phyloP scores from a whole-genome alignment of 2,329 filamentous ascomycete species.

The Pseudogymnoascus sp. region DNA sequence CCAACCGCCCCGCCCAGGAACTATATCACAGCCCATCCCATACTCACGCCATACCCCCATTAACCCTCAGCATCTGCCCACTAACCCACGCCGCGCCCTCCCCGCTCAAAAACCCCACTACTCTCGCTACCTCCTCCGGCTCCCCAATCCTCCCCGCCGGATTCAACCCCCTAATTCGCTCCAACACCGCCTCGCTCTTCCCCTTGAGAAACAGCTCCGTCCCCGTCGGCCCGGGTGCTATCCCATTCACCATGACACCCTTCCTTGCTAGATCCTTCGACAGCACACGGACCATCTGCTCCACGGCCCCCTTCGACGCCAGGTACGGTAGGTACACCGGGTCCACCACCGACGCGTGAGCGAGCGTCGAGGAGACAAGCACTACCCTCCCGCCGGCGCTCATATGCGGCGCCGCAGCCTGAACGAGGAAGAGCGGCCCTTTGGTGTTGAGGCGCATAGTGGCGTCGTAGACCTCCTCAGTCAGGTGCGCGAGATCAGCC shows the following conservation, averaged over 20 bases:
- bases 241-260: constrained; percentile 40
- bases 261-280: constrained; percentile 42
- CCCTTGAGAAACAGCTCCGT: constrained; percentile 42
- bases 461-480: constrained; percentile 42
- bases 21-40: background rate
- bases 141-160: constrained; percentile 37
- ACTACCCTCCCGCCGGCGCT: constrained; percentile 39
- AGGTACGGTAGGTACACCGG: constrained; percentile 39
- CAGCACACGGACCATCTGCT: constrained; percentile 42
- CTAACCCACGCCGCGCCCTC: constrained; percentile 31
- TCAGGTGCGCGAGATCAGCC: constrained; percentile 39
- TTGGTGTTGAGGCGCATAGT: constrained; percentile 47
- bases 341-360: constrained; percentile 29
- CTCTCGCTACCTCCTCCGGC: constrained; percentile 39
- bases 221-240: constrained; percentile 43
- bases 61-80: constrained; percentile 35
- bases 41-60: constrained; percentile 28
- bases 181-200: constrained; percentile 33
- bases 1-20: background rate
- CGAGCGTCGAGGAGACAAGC: constrained; percentile 41
- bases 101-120: constrained; percentile 33
- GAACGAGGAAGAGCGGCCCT: constrained; percentile 43
- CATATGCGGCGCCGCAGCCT: constrained; percentile 46
- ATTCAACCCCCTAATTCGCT: constrained; percentile 32
- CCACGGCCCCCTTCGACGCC: constrained; percentile 43